These are phyloP conservation scores for Spatholobus suberectus DNA, from an alignment of 306 rosid species.

Conservation along the genomic window DNA sequence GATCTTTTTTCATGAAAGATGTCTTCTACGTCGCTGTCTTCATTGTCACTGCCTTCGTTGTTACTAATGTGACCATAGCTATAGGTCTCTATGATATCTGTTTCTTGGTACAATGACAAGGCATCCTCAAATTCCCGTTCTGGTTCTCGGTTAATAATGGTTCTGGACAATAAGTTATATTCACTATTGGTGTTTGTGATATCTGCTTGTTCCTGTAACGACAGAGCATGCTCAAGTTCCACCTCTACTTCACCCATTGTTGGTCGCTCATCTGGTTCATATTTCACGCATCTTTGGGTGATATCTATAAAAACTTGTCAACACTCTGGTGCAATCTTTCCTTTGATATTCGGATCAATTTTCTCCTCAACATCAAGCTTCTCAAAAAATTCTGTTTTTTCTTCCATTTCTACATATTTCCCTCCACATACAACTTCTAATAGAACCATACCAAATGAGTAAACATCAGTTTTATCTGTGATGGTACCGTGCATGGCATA, in stretches of 20 bases:
- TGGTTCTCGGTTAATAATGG: not conserved
- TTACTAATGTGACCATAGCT: too few species aligned
- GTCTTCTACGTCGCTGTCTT: not conserved
- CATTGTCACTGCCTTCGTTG: too few species aligned
- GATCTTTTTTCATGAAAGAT: too few species aligned
- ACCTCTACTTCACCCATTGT: conserved; percentile 49
- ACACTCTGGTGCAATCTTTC: conserved; percentile 41
- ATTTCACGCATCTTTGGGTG: conserved; percentile 2
- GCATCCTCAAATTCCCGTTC: not conserved
- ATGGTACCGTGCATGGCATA: fast-evolving
- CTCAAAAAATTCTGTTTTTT: too few species aligned
- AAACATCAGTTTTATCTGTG: not conserved
- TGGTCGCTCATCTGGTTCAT: conserved; percentile 14
- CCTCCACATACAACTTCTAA: not conserved
- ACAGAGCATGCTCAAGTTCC: conserved; percentile 42
- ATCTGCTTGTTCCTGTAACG: conserved; percentile 40
- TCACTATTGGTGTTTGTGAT: not conserved
- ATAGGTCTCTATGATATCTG: not conserved
- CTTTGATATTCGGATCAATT: not conserved
- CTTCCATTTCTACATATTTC: fast-evolving
- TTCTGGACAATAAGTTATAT: not conserved
- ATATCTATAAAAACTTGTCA: conserved; percentile 32
- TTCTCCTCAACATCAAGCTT: not conserved
- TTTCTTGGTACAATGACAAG: not conserved
- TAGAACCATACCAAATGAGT: conserved; percentile 6